Conservation (phyloP, 495 filamentous ascomycete species). For the Podospora didyma region DNA sequence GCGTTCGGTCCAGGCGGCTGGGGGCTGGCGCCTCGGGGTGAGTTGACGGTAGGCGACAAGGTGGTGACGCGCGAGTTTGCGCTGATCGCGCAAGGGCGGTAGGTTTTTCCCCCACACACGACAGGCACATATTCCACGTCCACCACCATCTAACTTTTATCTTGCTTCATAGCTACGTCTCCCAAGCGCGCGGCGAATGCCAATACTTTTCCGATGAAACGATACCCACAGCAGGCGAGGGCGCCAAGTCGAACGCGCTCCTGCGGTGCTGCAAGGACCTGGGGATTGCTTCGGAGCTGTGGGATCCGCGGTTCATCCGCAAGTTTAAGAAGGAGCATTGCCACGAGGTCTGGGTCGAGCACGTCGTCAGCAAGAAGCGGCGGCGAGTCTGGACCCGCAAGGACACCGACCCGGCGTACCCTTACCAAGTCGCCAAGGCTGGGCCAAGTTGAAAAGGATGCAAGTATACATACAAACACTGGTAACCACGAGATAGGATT, state of each 20-base stretch:
- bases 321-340: slow-evolving; percentile 56
- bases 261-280: slow-evolving; percentile 98
- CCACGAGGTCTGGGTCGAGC: slow-evolving; percentile 69
- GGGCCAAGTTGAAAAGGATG: background rate
- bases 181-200: slow-evolving; percentile 90
- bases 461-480: too few relatives aligned
- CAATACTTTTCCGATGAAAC: slow-evolving; percentile 89
- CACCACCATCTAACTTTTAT: background rate
- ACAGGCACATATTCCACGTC: background rate
- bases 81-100: slow-evolving; percentile 85
- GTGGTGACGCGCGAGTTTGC: slow-evolving; percentile 94
- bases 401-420: slow-evolving; percentile 74
- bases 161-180: slow-evolving; percentile 62
- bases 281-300: slow-evolving; percentile 89
- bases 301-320: slow-evolving; percentile 91
- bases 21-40: slow-evolving; percentile 86
- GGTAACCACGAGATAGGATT: too few relatives aligned
- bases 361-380: slow-evolving; percentile 74
- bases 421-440: slow-evolving; percentile 43
- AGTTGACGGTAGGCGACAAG: slow-evolving; percentile 85
- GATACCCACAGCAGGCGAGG: slow-evolving; percentile 95
- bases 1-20: slow-evolving; percentile 95
- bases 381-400: slow-evolving; percentile 84
- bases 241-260: slow-evolving; percentile 93
- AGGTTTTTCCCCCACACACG: slow-evolving; percentile 39